These are phyloP conservation scores for Dactylellina drechsleri DNA, from an alignment of 2,329 filamentous ascomycete genomes.

Conservation along the genomic window DNA sequence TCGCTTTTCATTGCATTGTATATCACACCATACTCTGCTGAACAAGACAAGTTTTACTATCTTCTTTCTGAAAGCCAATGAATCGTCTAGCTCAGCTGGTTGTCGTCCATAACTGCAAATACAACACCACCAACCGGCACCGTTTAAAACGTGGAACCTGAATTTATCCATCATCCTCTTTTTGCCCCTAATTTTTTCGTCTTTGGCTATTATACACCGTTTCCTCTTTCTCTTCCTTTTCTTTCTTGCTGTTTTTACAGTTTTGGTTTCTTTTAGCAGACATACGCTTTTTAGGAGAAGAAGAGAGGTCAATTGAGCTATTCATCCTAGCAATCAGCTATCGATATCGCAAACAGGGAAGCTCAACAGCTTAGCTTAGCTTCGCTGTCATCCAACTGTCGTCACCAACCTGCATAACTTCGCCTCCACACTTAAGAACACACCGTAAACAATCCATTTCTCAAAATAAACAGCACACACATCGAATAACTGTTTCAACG, in stretches of 20 bases:
- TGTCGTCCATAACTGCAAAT: constrained; percentile 32
- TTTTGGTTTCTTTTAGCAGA: background rate
- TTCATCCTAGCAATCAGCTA: background rate
- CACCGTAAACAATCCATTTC: no score
- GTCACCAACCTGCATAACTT: no score
- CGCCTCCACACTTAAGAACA: no score
- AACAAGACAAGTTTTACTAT: background rate
- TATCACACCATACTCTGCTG: no score
- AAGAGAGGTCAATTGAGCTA: background rate
- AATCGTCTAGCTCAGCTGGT: constrained; percentile 51
- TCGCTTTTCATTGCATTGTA: background rate
- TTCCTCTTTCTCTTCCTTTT: background rate
- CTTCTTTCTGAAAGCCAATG: constrained; percentile 28
- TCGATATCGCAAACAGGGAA: no score
- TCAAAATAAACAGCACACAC: no score
- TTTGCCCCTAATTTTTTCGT: background rate
- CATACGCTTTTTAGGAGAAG: no score
- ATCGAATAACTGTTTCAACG: no score
- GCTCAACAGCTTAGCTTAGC: no score
- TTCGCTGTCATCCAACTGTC: no score
- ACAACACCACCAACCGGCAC: constrained; percentile 50
- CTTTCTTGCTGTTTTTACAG: background rate
- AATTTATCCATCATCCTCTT: background rate
- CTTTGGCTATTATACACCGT: background rate
- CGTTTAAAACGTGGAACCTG: constrained; percentile 43